Evolutionary conservation across 2,329 filamentous ascomycete species (phyloP).

Genomic region (Pseudogymnoascus pannorum): DNA sequence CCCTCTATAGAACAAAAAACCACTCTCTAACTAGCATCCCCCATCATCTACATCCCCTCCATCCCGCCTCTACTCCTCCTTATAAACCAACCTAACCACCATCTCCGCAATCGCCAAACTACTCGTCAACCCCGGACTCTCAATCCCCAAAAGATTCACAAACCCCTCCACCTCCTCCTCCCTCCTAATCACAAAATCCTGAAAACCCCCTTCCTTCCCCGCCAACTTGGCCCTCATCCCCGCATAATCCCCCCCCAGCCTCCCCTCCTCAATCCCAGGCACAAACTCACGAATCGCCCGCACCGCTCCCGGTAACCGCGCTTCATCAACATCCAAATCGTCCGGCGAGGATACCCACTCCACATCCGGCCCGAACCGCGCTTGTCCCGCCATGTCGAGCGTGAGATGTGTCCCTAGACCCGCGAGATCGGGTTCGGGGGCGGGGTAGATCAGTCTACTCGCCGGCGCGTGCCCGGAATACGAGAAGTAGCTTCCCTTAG

Average conservation of each 20-base stretch:
- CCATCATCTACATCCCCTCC: neutral
- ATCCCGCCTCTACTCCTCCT: neutral
- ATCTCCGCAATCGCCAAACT: slow-evolving; percentile 76
- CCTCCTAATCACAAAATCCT: slow-evolving; percentile 73
- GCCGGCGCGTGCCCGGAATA: slow-evolving; percentile 71
- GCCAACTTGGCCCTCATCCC: slow-evolving; percentile 83
- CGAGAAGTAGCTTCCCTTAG: slow-evolving; percentile 93
- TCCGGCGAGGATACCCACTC: slow-evolving; percentile 75
- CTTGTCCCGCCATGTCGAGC: slow-evolving; percentile 73
- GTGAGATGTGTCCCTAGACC: slow-evolving; percentile 92
- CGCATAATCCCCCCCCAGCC: slow-evolving; percentile 75
- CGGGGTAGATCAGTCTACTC: slow-evolving; percentile 76
- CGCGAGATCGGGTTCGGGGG: slow-evolving; percentile 70
- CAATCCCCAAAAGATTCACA: slow-evolving; percentile 85
- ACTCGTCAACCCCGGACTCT: slow-evolving; percentile 87
- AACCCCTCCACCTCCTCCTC: slow-evolving; percentile 77
- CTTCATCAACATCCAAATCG: slow-evolving; percentile 61
- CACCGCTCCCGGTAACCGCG: slow-evolving; percentile 59
- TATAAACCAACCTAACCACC: slow-evolving; percentile 43
- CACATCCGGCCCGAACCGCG: slow-evolving; percentile 91
- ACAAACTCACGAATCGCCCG: slow-evolving; percentile 72
- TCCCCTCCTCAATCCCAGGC: slow-evolving; percentile 59
- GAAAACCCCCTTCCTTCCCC: slow-evolving; percentile 55
- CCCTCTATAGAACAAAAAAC: neutral
- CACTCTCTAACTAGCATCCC: neutral